Evolutionary conservation across 345 rosid genomes (phyloP).

Genomic region (Melastoma malabathricum): DNA sequence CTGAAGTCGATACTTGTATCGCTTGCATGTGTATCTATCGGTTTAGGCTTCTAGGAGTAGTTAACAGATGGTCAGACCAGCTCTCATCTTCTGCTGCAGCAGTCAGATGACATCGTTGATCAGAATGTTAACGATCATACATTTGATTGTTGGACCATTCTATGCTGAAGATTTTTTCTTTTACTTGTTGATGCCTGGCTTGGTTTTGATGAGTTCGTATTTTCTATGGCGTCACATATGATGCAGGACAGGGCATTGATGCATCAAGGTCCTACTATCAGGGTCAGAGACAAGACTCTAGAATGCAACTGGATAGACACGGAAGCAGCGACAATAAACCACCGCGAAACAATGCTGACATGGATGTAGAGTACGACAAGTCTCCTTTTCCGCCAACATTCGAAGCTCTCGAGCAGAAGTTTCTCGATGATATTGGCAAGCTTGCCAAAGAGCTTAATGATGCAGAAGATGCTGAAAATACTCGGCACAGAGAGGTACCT

Average conservation of each 20-base stretch:
- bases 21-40: too few relatives aligned
- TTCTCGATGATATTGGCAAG: conserved; percentile 51
- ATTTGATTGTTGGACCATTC: too few relatives aligned
- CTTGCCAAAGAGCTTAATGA: conserved; percentile 57
- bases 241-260: conserved; percentile 61
- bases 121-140: too few relatives aligned
- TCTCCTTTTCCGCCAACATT: conserved; percentile 29
- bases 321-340: conserved; percentile 35
- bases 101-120: too few relatives aligned
- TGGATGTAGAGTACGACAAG: conserved; percentile 37
- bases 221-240: conserved; percentile 3
- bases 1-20: too few relatives aligned
- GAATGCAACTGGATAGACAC: conserved; percentile 35
- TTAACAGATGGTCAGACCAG: too few relatives aligned
- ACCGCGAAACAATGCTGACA: conserved; percentile 40
- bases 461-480: conserved; percentile 79
- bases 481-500: conserved; percentile 68
- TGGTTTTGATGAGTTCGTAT: not conserved
- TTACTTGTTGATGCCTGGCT: too few relatives aligned
- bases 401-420: conserved; percentile 62
- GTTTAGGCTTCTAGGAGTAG: too few relatives aligned
- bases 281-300: conserved; percentile 38
- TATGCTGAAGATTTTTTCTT: too few relatives aligned
- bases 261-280: conserved; percentile 50
- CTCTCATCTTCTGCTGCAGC: too few relatives aligned